Conservation (phyloP, 2,329 filamentous ascomycete species). For the Nigrospora oryzae region DNA sequence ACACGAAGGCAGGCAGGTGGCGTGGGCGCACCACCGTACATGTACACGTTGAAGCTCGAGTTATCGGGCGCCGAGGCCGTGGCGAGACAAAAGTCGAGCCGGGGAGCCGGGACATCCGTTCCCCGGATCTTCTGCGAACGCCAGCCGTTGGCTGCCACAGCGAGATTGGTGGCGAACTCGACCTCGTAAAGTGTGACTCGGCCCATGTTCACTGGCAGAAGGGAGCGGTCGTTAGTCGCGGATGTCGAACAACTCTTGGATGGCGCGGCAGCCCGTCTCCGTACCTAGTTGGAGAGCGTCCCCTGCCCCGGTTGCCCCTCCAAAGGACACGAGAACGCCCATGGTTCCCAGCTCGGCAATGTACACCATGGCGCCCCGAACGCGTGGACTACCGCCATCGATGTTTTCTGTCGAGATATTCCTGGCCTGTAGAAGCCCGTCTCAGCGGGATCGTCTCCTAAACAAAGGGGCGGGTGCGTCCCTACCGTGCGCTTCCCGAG, state of each 20-base stretch:
- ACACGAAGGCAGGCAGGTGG: no score
- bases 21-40: constrained; percentile 33
- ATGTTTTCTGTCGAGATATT: constrained; percentile 27
- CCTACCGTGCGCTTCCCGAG: constrained; percentile 16
- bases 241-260: no score
- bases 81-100: constrained; percentile 34
- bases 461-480: no score
- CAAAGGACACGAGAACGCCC: constrained; percentile 28
- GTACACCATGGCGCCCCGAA: constrained; percentile 26
- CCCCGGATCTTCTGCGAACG: constrained; percentile 31
- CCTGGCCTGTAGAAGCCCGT: constrained; percentile 7
- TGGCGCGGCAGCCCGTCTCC: neutral
- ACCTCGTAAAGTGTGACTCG: constrained; percentile 31
- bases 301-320: constrained; percentile 19
- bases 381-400: constrained; percentile 19
- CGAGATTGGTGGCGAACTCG: constrained; percentile 16
- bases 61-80: constrained; percentile 30
- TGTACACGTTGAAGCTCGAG: constrained; percentile 37
- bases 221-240: neutral
- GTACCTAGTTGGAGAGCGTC: constrained; percentile 5
- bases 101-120: constrained; percentile 23
- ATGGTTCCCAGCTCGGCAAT: constrained; percentile 22
- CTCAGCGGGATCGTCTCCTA: neutral
- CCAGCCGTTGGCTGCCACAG: constrained; percentile 25
- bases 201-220: constrained; percentile 14